Evolutionary conservation across 169 alveolate species (phyloP).

Genomic region (Cytauxzoon felis): DNA sequence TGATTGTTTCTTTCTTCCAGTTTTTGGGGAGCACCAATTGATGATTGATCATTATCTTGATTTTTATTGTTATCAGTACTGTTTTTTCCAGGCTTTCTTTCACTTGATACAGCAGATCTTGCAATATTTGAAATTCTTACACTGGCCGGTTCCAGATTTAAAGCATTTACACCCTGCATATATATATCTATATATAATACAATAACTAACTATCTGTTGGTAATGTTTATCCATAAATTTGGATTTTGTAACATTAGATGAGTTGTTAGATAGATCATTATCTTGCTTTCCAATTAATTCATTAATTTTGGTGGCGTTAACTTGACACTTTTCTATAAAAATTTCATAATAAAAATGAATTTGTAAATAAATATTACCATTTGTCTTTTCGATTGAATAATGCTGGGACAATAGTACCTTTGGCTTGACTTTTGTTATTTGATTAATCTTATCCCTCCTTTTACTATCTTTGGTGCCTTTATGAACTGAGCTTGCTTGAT

Average conservation of each 20-base stretch:
- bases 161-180: slow-evolving; percentile 59
- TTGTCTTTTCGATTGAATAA: background rate
- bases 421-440: background rate
- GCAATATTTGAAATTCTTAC: slow-evolving; percentile 52
- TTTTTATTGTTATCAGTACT: background rate
- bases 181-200: background rate
- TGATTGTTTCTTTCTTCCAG: too few relatives aligned
- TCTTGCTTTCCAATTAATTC: too few relatives aligned
- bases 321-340: too few relatives aligned
- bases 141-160: slow-evolving; percentile 62
- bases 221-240: background rate
- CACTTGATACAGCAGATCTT: background rate
- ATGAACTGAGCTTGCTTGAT: background rate
- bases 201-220: background rate
- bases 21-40: background rate
- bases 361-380: too few relatives aligned
- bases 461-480: background rate
- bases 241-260: background rate
- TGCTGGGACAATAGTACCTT: too few relatives aligned
- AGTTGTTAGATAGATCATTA: background rate
- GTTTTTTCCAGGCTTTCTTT: slow-evolving; percentile 2
- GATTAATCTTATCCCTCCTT: background rate
- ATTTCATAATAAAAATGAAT: too few relatives aligned
- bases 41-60: background rate
- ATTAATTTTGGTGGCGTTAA: too few relatives aligned